These are phyloP conservation scores for Solanum chmielewskii DNA, from an alignment of 257 asterid genomes.

Conservation along the genomic window DNA sequence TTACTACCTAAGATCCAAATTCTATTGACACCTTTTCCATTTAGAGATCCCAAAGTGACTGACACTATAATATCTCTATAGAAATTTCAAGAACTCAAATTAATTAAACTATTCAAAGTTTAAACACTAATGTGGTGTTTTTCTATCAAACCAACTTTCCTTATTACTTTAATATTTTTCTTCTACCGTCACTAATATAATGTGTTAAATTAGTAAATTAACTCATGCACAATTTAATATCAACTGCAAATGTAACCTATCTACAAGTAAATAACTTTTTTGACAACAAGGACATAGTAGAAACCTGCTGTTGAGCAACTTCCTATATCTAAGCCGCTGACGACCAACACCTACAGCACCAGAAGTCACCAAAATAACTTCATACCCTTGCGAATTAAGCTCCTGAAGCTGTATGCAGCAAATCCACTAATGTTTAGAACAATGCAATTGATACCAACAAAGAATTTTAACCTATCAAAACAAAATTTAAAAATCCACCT, in stretches of 20 bases:
- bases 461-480: neutral
- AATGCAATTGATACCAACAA: neutral
- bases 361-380: constrained; percentile 88
- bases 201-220: neutral
- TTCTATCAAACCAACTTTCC: neutral
- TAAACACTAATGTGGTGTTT: neutral
- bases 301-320: constrained; percentile 80
- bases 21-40: neutral
- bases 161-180: neutral
- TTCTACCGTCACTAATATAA: neutral
- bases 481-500: constrained; percentile 25
- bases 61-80: neutral
- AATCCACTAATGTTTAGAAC: constrained; percentile 5
- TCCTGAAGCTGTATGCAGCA: constrained; percentile 67
- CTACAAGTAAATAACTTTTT: neutral
- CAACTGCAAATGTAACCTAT: neutral
- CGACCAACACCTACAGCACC: constrained; percentile 99
- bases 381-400: constrained; percentile 67
- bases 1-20: neutral
- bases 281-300: neutral
- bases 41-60: neutral
- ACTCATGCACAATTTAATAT: neutral
- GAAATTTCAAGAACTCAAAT: neutral
- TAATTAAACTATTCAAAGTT: neutral
- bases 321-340: constrained; percentile 79